Percentiles rank a stretch among this genome's conserved stretches.
Evolutionary conservation across 352 stramenopile species (phyloP).

Genomic region (Blastocystis sp.): DNA sequence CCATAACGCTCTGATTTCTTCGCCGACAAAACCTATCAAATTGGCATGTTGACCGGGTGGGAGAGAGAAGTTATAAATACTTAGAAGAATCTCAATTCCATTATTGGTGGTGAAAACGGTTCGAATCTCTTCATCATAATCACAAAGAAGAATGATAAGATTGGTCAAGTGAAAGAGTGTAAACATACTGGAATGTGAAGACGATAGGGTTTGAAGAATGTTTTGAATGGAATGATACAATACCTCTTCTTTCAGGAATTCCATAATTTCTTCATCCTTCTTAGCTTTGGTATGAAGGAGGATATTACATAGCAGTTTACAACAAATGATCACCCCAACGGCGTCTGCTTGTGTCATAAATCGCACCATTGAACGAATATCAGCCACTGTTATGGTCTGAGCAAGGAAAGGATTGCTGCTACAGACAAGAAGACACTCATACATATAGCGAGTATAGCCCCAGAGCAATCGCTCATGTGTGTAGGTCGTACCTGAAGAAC

Average conservation of each 20-base stretch:
- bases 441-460: neutral
- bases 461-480: neutral
- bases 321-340: conserved; percentile 20
- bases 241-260: neutral
- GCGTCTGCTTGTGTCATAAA: conserved; percentile 26
- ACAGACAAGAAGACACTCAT: conserved; percentile 20
- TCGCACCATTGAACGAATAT: neutral
- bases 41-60: neutral
- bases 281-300: neutral
- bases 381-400: neutral
- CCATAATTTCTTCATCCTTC: neutral
- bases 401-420: neutral
- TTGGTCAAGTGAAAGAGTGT: neutral
- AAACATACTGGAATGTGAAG: neutral
- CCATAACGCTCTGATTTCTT: conserved; percentile 12
- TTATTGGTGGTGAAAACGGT: conserved; percentile 30
- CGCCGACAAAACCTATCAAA: conserved; percentile 11
- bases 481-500: neutral
- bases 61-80: conserved; percentile 56
- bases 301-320: conserved; percentile 39
- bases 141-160: conserved; percentile 4
- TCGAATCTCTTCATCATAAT: neutral
- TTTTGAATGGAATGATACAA: conserved; percentile 6
- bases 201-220: neutral
- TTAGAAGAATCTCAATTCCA: conserved; percentile 37